Evolutionary conservation across 305 asterid species (phyloP).

Genomic region (Fraxinus angustifolia): DNA sequence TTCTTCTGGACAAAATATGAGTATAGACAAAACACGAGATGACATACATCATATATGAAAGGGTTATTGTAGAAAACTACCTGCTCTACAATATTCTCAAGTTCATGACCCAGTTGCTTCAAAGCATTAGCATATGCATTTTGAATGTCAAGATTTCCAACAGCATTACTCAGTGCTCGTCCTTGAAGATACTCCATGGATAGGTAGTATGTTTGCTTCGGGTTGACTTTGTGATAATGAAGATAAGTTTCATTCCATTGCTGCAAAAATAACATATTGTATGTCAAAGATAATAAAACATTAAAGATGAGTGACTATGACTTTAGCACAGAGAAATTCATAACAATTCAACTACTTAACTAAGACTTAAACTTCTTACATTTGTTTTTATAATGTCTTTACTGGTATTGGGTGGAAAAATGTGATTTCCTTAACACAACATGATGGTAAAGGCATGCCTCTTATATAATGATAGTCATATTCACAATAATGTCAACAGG

Average conservation of each 20-base stretch:
- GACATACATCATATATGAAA: constrained; percentile 8
- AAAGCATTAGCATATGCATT: constrained; percentile 86
- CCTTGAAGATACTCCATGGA: constrained; percentile 99
- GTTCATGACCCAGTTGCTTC: constrained; percentile 77
- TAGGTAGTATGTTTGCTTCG: constrained; percentile 94
- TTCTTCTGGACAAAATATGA: neutral
- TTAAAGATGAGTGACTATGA: neutral
- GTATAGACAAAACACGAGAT: neutral
- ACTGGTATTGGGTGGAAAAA: neutral
- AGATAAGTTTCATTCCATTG: constrained; percentile 97
- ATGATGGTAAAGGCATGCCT: neutral
- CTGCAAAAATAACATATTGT: constrained; percentile 34
- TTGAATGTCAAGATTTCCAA: constrained; percentile 83
- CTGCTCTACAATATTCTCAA: constrained; percentile 90
- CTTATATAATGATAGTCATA: neutral
- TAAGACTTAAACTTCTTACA: neutral
- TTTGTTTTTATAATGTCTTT: neutral
- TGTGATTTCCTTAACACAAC: neutral
- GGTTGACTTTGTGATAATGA: constrained; percentile 83
- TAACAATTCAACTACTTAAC: constrained; percentile 1
- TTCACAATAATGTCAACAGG: neutral
- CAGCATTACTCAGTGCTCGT: constrained; percentile 91
- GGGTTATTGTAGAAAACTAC: constrained; percentile 36
- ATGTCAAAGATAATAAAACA: constrained; percentile 7
- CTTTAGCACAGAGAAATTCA: constrained; percentile 19